Percentiles rank a stretch among this genome's conserved stretches.
phyloP scores from a whole-genome alignment of 805 yeast genomes.

The Tanozyma kutaoensis region DNA sequence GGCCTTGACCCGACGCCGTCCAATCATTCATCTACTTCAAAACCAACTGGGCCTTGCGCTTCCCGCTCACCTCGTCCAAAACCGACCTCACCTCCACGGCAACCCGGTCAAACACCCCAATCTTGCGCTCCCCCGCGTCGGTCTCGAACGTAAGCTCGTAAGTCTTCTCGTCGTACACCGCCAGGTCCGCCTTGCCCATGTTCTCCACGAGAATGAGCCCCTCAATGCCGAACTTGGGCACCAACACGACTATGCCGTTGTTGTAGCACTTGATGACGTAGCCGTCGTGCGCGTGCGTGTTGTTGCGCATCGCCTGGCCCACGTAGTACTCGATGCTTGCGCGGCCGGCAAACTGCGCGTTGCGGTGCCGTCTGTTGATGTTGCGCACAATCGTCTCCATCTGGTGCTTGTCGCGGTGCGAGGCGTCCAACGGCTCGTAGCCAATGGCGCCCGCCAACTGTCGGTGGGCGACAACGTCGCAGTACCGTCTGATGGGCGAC shows the following conservation, averaged over 20 bases:
- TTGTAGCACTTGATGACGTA: conserved; percentile 85
- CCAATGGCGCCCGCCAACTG: conserved; percentile 98
- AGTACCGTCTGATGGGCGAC: conserved; percentile 94
- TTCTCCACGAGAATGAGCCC: conserved; percentile 77
- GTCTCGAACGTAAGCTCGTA: conserved; percentile 53
- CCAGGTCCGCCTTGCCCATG: conserved; percentile 50
- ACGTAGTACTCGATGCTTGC: conserved; percentile 96
- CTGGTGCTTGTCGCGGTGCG: conserved; percentile 78
- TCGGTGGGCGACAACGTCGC: conserved; percentile 95
- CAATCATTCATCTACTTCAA: no score
- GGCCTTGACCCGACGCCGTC: no score
- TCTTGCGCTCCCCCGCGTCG: conserved; percentile 30
- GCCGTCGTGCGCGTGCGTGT: conserved; percentile 73
- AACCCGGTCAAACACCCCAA: conserved; percentile 76
- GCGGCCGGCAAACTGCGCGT: conserved; percentile 98
- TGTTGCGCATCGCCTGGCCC: conserved; percentile 90
- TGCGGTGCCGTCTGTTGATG: conserved; percentile 88
- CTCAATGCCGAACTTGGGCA: conserved; percentile 93
- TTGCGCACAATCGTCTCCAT: conserved; percentile 84
- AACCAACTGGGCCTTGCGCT: conserved; percentile 72
- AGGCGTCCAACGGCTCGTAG: conserved; percentile 69
- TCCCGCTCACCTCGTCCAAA: conserved; percentile 79
- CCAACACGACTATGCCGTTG: conserved; percentile 89
- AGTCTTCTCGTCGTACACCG: conserved; percentile 63
- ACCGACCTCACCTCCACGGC: conserved; percentile 71